Base-by-base conservation (phyloP, 163 green algal genomes). In the Scenedesmus sp. region DNA sequence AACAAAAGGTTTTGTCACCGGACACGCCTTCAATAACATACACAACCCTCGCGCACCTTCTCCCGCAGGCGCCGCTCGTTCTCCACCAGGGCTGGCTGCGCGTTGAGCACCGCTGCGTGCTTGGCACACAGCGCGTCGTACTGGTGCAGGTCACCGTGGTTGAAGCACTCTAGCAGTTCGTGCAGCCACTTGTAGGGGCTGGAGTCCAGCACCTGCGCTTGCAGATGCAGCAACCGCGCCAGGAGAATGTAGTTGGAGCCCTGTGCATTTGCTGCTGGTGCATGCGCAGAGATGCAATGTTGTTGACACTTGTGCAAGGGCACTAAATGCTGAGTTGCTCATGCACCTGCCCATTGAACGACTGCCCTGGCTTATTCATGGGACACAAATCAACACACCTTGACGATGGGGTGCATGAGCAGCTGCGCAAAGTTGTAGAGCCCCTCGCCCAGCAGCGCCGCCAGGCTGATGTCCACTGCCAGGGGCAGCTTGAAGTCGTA, bases 401-500 rank as follows among this genome's bases (percentile, higher is more conserved):
- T 94, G 55, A 99, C 95, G 84, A 99, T 99, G 66, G 98, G 98
- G 95, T 99, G 98, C 92, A 97, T 96, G 74, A 99, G 94, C 86
- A 99, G 97, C 97, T 99, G 98, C 2, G 97, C 98, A 96, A 99
- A 99, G 94, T 96, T 98, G 97, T 99, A 99, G n/a, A 99, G 93
- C 92, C 97, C 94, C 74, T 99, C 97, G 3, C 98, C 98, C 56
- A 99, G 96, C 76, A 99, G 95, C n/a, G 98, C 98, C 6, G 98
- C 97, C 54, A 99, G 94, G 3, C 96, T 97, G 26, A 99, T 95
- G 95, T 99, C 98, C 60, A 99, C 98, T 10, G 97, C 98, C 64
- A 99, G 92, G 1, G 96, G 93, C 91, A 97, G 94, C 90, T 94
- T 96, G 91, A 96, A 96, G 52, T 97, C 95, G 3, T 95, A 90